phyloP scores from a whole-genome alignment of 495 filamentous ascomycete genomes.

The Chlorociboria aeruginascens region DNA sequence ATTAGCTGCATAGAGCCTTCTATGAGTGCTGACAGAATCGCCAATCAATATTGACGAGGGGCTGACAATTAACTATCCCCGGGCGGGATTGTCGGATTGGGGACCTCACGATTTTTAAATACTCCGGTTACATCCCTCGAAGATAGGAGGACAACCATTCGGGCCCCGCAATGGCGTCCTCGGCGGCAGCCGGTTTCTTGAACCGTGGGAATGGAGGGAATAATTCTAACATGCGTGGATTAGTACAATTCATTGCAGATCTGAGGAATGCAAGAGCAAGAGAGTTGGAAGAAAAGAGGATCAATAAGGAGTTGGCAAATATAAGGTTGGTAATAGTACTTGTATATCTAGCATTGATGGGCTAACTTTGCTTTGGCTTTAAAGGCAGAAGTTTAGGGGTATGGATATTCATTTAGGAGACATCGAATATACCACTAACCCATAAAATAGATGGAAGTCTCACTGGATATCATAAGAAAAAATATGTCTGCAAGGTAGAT shows the following conservation, averaged over 20 bases:
- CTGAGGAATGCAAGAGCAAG: slow-evolving; percentile 87
- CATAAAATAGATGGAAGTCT: slow-evolving; percentile 57
- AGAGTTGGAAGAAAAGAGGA: slow-evolving; percentile 95
- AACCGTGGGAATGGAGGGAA: slow-evolving; percentile 44
- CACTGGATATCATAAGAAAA: slow-evolving; percentile 98
- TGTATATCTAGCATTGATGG: not conserved
- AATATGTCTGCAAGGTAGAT: slow-evolving; percentile 95
- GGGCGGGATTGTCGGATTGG: too few relatives aligned
- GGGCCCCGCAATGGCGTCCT: slow-evolving; percentile 36
- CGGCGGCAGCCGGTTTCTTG: slow-evolving; percentile 42
- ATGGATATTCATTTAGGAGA: slow-evolving; percentile 16
- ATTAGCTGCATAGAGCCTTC: too few relatives aligned
- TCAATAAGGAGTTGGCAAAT: slow-evolving; percentile 98
- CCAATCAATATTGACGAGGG: too few relatives aligned
- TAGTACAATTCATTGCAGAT: slow-evolving; percentile 98
- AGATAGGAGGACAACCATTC: not conserved
- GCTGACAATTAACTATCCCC: too few relatives aligned
- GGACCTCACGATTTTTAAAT: too few relatives aligned
- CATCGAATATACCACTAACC: not conserved
- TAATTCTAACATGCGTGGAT: slow-evolving; percentile 64
- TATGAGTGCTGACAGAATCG: too few relatives aligned
- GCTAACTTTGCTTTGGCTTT: slow-evolving; percentile 1
- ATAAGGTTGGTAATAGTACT: slow-evolving; percentile 49
- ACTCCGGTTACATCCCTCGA: not conserved
- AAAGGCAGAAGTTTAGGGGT: slow-evolving; percentile 69